Evolutionary conservation across 805 yeast species (phyloP).

Genomic region (Kazachstania taianensis): DNA sequence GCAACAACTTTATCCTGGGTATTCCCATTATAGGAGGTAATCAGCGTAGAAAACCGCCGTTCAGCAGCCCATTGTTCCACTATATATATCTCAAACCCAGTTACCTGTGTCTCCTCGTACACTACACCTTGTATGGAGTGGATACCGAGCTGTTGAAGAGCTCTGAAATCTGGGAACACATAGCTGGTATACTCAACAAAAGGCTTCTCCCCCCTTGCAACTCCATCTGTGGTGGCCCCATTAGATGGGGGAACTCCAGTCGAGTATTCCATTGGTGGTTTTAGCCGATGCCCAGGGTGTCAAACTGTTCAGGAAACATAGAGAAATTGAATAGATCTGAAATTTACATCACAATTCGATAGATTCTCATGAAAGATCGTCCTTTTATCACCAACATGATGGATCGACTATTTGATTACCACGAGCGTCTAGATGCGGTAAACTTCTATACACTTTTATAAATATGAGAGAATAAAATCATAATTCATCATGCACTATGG

Average conservation of each 20-base stretch:
- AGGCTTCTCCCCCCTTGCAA: neutral
- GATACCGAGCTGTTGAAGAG: slow-evolving; percentile 37
- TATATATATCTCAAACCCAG: slow-evolving; percentile 81
- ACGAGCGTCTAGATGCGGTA: too few species aligned
- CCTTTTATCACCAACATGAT: too few species aligned
- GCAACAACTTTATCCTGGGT: slow-evolving; percentile 52
- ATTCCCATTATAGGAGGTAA: slow-evolving; percentile 83
- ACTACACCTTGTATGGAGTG: slow-evolving; percentile 32
- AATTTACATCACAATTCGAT: too few species aligned
- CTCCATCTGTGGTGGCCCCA: too few species aligned
- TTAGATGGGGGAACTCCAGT: neutral
- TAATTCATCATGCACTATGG: slow-evolving; percentile 15
- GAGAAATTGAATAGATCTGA: too few species aligned
- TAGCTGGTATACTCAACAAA: slow-evolving; percentile 14
- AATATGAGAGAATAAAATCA: slow-evolving; percentile 5
- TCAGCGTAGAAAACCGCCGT: slow-evolving; percentile 53
- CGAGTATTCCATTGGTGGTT: neutral
- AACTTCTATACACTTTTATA: too few species aligned
- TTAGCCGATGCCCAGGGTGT: too few species aligned
- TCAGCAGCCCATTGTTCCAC: slow-evolving; percentile 92
- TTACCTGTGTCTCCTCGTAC: slow-evolving; percentile 39
- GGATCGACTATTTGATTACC: too few species aligned
- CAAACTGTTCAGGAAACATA: too few species aligned
- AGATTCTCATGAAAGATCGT: too few species aligned
- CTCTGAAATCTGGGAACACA: slow-evolving; percentile 49